These are phyloP conservation scores for Penicillium arizonense DNA, from an alignment of 495 filamentous ascomycete species.

Conservation along the genomic window DNA sequence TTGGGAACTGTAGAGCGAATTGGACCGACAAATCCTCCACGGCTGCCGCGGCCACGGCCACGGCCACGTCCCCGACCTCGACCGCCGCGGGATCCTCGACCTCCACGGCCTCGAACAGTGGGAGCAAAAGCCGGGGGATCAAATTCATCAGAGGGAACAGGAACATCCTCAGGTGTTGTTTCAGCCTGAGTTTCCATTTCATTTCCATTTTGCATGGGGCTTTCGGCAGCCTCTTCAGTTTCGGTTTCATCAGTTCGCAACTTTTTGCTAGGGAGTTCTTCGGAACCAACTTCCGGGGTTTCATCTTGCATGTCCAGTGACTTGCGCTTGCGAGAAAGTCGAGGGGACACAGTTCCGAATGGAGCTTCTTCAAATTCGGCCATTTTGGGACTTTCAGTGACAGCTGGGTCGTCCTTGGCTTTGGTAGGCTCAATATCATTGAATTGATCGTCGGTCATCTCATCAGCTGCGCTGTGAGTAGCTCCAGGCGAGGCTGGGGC, in stretches of 20 bases:
- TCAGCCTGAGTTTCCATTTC: conserved; percentile 14
- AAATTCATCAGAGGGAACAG: conserved; percentile 2
- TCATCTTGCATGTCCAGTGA: conserved; percentile 27
- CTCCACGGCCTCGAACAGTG: conserved; percentile 31
- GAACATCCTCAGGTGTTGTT: conserved; percentile 19
- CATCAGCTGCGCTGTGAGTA: not conserved
- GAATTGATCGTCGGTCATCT: not conserved
- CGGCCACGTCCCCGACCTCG: conserved; percentile 32
- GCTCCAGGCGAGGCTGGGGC: conserved; percentile 1
- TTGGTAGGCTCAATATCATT: not conserved
- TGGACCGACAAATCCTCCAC: conserved; percentile 23
- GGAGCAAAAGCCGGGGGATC: conserved; percentile 2
- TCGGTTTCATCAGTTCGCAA: conserved; percentile 32
- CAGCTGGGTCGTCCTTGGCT: not conserved
- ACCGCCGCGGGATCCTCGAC: conserved; percentile 24
- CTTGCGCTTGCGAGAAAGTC: conserved; percentile 30
- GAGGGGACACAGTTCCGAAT: conserved; percentile 5
- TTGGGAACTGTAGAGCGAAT: conserved; percentile 16
- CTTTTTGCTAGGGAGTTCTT: conserved; percentile 25
- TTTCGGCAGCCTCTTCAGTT: conserved; percentile 17
- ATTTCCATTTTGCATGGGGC: conserved; percentile 20
- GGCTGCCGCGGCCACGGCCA: conserved; percentile 36
- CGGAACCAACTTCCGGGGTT: conserved; percentile 8
- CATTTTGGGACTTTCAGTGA: not conserved
- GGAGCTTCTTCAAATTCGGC: not conserved